A percentile compares a stretch with the other conserved stretches of the same genome.
phyloP scores from a whole-genome alignment of 78 protist genomes.

The Isochrysis galbana region DNA sequence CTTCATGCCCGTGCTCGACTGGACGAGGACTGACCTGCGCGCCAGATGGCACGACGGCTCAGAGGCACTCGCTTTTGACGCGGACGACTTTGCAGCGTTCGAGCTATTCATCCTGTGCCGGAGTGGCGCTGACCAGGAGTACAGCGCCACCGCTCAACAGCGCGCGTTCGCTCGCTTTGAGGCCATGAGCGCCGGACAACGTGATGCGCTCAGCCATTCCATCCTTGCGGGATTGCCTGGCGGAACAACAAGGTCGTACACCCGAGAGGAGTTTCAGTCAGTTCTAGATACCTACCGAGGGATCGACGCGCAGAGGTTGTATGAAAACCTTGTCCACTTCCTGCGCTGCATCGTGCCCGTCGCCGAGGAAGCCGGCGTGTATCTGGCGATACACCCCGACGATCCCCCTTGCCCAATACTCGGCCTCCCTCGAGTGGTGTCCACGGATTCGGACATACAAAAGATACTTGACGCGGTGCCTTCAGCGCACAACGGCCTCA shows the following conservation, averaged over 20 bases:
- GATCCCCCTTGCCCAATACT: conserved; percentile 11
- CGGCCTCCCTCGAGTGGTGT: conserved; percentile 28
- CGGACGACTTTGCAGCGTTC: neutral
- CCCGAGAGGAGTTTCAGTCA: neutral
- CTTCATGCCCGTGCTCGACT: conserved; percentile 24
- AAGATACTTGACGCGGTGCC: neutral
- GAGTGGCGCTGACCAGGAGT: neutral
- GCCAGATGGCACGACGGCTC: neutral
- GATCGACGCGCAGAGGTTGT: no score
- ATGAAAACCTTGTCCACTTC: neutral
- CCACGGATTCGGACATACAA: neutral
- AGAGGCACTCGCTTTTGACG: conserved; percentile 13
- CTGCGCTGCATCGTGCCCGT: neutral
- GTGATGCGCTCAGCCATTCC: neutral
- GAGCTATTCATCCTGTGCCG: neutral
- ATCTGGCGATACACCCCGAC: conserved; percentile 27
- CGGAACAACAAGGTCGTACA: neutral
- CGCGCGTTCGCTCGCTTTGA: conserved; percentile 5
- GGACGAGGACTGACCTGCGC: conserved; percentile 3
- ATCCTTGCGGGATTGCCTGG: conserved; percentile 1
- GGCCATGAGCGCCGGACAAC: neutral
- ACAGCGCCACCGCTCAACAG: neutral
- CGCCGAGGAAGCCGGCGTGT: conserved; percentile 15
- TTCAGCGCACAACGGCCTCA: conserved; percentile 16
- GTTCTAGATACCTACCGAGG: neutral